Base-by-base conservation (phyloP, 179 eudicot genomes). In the Spergularia azorica region DNA sequence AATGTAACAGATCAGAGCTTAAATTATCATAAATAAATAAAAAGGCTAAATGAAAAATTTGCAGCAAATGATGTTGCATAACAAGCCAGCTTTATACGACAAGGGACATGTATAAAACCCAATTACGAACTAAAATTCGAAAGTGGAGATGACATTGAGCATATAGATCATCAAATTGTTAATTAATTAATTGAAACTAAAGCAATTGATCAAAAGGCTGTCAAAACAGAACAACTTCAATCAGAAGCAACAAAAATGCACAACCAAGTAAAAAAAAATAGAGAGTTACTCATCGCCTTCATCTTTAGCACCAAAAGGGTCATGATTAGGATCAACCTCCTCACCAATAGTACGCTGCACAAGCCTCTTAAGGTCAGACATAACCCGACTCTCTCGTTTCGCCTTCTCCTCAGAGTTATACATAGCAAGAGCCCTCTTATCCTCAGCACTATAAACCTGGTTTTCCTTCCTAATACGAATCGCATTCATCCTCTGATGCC, bases 401-500 rank as follows among this genome's bases (percentile, higher is more conserved):
- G 96, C 88, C 82, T 93, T 91, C 87, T 95, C 98, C 84, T 95
- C 98, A 36, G 91, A 92, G 84, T 95, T 95, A 66, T 89, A 95
- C 98, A 95, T 95, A 26, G 98, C 98, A 83, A 95, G 74, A 2
- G 98, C 98, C 77, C 96, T 77, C 85, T 95, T 95, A 81, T 95
- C 97, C 83, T 95, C 98, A 17, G 98, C 98, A 83, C 98, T 95
- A 46, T 95, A 95, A 80, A 95, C 98, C 83, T 95, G 98, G 82
- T 95, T 95, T 86, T 95, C 98, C 73, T 95, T 95, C 86, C 98
- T 86, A 71, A 95, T 95, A 88, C 98, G 97, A 76, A 95, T 95
- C 18, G 98, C 98, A 91, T 95, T 95, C 98, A 95, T 95, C 85
- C 98, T 91, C 75, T 95, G 98, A 69, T 92, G 97, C 79, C 98